Evolutionary conservation across 805 yeast species (phyloP), one percentile per base, ranked within the genome.

Genomic region (Tanozyma kutaoensis): DNA sequence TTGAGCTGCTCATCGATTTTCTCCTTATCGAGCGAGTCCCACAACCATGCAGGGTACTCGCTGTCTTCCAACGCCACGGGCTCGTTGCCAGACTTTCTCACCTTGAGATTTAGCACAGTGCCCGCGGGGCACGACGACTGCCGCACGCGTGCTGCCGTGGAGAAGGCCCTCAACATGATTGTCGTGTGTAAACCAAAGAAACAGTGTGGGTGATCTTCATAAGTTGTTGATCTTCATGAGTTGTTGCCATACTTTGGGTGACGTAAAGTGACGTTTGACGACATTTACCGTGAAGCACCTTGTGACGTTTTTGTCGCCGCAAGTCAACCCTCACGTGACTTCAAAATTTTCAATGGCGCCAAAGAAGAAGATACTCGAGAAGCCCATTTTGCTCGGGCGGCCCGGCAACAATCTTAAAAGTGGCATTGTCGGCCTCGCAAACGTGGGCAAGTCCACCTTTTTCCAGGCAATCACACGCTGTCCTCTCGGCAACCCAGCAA

Each of bases 391-490:
- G 36, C 69, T 82, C 40, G 91, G 93, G 39, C 76, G 93, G 54
- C 91, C 91, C 49, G 62, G 66, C 37, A 55, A 55, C 35, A 60
- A 60, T 36, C 60, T 61, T 39, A 55, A 55, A 40, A 55, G 50
- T 40, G 98, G 98, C 46, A 85, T 88, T 38, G 98, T 88, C 32
- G 98, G 98, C 34, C 68, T 88, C 35, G 95, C 95, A 46, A 78
- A 76, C 46, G 93, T 88, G 38, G 98, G 98, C 45, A 91, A 91
- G 57, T 84, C 95, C 10, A 88, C 97, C 6, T 85, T 88, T 55
- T 88, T 88, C 72, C 97, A 91, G 58, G 95, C 95, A 30, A 79
- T 91, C 48, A 88, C 97, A 30, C 74, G 76, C 58, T 82, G 86
- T 41, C 84, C 86, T 25, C 62, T 91, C 40, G 97, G 98, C 36